Evolutionary conservation across 108 stramenopile species (phyloP), one percentile per base, ranked within the genome.

Genomic region (Schizochytrium sp.): DNA sequence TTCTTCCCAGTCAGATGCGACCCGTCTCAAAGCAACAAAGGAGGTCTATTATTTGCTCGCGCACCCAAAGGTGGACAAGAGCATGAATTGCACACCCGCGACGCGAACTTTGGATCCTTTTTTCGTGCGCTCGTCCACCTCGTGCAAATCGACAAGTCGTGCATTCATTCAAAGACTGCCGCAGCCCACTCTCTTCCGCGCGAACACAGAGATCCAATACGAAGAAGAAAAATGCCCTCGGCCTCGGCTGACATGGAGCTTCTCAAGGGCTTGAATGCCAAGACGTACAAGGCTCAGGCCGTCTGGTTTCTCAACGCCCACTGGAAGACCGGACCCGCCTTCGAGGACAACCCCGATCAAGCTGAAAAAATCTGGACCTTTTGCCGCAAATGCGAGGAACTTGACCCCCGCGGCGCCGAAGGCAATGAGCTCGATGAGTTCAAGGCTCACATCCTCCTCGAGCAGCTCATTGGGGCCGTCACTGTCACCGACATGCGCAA

Each of bases 301-400:
- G 76, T 87, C 60, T 87, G 87, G 87, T 90, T 90, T 60, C 63
- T 90, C 55, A 90, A 90, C 87, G 87, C 90, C 34, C 72, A 72
- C 87, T 90, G 90, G 90, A 88, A 12, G n/a, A 21, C 28, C 25
- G 58, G 55, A 18, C 28, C 53, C 34, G 10, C 19, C 63, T 88
- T 88, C 45, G 48, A 48, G 44, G 43, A 88, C n/a, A 16, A 88
- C 51, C 5, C 58, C 6, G 88, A 88, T 4, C 12, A 69, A 44
- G 5, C 18, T 45, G 90, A 90, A 43, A 21, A 72, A 12, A 60
- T 90, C 55, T 90, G 87, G 87, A 88, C n/a, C 23, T 63, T 43
- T 41, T 45, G 45, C 60, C 41, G 58, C 43, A 47, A 55, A 6
- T 51, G 60, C 87, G 53, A 44, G 43, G 29, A 83, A 5, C 76